These are phyloP conservation scores for Litsea cubeba DNA, from an alignment of 164 flowering plant species.

Conservation along the genomic window DNA sequence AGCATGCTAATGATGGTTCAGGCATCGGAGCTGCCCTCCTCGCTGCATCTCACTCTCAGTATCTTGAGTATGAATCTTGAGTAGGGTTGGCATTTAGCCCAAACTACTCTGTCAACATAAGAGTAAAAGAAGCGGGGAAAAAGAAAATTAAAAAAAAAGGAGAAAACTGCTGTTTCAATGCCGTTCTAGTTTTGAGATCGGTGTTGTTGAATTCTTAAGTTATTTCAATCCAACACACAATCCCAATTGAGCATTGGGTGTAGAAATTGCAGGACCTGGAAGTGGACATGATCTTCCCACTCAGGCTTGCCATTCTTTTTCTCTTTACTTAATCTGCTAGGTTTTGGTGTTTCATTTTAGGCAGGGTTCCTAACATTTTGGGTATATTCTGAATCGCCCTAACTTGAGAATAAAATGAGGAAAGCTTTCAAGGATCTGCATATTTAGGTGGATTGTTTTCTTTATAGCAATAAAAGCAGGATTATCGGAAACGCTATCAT, in stretches of 20 bases:
- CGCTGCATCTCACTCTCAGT: constrained; percentile 93
- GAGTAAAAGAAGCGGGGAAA: too few species aligned
- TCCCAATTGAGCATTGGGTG: not conserved
- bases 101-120: not conserved
- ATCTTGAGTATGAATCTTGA: constrained; percentile 49
- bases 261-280: not conserved
- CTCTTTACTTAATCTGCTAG: not conserved
- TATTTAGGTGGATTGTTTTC: not conserved
- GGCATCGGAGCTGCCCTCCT: constrained; percentile 94
- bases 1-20: constrained; percentile 79
- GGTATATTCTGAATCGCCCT: not conserved
- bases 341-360: not conserved
- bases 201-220: not conserved
- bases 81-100: not conserved
- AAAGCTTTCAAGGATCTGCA: not conserved
- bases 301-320: not conserved
- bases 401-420: not conserved
- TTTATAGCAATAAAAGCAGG: not conserved
- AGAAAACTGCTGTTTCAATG: not conserved
- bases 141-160: too few species aligned
- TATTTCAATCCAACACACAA: not conserved
- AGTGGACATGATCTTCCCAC: not conserved
- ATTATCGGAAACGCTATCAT: not conserved
- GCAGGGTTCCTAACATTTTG: not conserved
- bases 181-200: not conserved